Percentiles rank a stretch among this genome's conserved stretches.
Evolutionary conservation across 108 stramenopile genomes (phyloP).

Genomic region (Pseudonitzschia delicatissima): DNA sequence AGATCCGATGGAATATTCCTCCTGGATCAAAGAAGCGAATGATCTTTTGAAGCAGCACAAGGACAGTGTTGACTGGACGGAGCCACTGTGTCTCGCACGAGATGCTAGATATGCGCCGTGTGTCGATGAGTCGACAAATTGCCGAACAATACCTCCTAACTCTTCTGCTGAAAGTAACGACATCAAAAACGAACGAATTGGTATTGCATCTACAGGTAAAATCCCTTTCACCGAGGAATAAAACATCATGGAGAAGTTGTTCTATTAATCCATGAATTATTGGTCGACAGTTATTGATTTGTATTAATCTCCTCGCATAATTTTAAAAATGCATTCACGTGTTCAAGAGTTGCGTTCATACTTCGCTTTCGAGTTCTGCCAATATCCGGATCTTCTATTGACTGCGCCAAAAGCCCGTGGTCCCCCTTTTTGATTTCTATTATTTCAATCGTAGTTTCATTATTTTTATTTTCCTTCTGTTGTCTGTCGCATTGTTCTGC

Average conservation of each 20-base stretch:
- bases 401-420: not conserved
- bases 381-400: not conserved
- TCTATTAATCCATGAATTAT: no score
- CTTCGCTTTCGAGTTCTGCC: not conserved
- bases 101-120: conserved; percentile 53
- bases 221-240: no score
- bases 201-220: not conserved
- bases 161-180: not conserved
- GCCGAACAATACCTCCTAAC: no score
- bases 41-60: conserved; percentile 41
- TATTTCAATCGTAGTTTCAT: not conserved
- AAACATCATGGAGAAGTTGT: no score
- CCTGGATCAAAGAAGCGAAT: conserved; percentile 22
- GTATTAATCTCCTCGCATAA: no score
- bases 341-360: not conserved
- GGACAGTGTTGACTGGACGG: conserved; percentile 17
- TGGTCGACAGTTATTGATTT: no score
- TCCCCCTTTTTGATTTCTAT: conserved; percentile 5
- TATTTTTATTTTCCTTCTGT: not conserved
- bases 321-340: not conserved
- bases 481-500: no score
- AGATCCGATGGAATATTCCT: conserved; percentile 36
- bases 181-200: not conserved
- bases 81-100: conserved; percentile 38
- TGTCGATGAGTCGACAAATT: conserved; percentile 29